Conservation (phyloP, 2,329 filamentous ascomycete genomes). For the Seiridium cupressi region DNA sequence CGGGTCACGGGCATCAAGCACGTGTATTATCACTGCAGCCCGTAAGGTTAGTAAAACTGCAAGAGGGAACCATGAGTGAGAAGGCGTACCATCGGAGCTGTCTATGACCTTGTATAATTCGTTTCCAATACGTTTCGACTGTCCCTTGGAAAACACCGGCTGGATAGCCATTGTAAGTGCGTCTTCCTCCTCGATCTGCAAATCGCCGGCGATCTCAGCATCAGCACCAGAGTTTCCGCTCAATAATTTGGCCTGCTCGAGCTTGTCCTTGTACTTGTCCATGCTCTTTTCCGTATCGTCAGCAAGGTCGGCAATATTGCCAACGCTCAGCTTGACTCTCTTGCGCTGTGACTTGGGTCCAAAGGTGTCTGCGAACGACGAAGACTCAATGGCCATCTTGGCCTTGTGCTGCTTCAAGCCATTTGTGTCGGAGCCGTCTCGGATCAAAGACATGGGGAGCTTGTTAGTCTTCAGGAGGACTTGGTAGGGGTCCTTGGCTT, state of each 20-base stretch:
- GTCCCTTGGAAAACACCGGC: conserved; percentile 90
- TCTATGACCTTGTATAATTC: conserved; percentile 9
- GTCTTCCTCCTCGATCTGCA: conserved; percentile 36
- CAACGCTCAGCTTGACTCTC: conserved; percentile 82
- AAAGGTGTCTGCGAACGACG: conserved; percentile 85
- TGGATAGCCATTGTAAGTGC: conserved; percentile 67
- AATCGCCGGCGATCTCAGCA: conserved; percentile 38
- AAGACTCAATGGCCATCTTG: conserved; percentile 87
- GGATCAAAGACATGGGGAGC: conserved; percentile 90
- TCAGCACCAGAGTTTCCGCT: conserved; percentile 65
- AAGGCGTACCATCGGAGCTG: background rate
- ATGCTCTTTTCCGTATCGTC: conserved; percentile 78
- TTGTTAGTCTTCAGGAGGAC: conserved; percentile 98
- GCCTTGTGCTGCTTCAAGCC: conserved; percentile 90
- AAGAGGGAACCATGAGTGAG: background rate
- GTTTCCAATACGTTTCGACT: conserved; percentile 47
- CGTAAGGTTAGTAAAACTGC: conserved; percentile 2
- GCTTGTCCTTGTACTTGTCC: conserved; percentile 75
- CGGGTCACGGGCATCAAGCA: conserved; percentile 86
- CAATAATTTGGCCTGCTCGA: conserved; percentile 75
- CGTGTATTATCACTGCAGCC: conserved; percentile 76
- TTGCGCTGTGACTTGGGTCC: conserved; percentile 93
- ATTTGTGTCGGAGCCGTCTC: conserved; percentile 73
- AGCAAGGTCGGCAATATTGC: conserved; percentile 78
- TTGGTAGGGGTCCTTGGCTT: conserved; percentile 85